A percentile compares a stretch with the other conserved stretches of the same genome.
Evolutionary conservation across 805 yeast genomes (phyloP).

Genomic region (Cyberlindnera bimundalis): DNA sequence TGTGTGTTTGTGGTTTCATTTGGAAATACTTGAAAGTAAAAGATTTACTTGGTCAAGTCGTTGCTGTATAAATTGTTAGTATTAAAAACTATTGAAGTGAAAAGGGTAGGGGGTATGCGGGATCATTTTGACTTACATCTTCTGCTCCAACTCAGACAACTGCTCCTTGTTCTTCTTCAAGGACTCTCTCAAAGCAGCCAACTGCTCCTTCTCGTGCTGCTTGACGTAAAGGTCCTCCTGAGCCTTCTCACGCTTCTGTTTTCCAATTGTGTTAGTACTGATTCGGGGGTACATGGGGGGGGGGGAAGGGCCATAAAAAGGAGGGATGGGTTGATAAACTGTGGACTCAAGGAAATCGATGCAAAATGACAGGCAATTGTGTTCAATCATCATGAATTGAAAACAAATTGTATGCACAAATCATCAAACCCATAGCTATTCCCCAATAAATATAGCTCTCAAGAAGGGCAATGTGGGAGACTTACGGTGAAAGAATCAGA

Average conservation of each 20-base stretch:
- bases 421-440: too few relatives aligned
- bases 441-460: too few relatives aligned
- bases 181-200: conserved; percentile 70
- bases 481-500: conserved; percentile 59
- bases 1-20: not conserved
- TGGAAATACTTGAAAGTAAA: not conserved
- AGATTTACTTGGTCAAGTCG: conserved; percentile 13
- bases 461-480: too few relatives aligned
- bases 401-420: too few relatives aligned
- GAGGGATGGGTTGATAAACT: too few relatives aligned
- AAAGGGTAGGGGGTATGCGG: too few relatives aligned
- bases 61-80: conserved; percentile 5
- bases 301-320: too few relatives aligned
- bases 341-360: too few relatives aligned
- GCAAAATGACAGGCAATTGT: too few relatives aligned
- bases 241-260: conserved; percentile 84
- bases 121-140: conserved; percentile 32
- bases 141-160: conserved; percentile 47
- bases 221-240: conserved; percentile 82
- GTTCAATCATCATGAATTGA: too few relatives aligned
- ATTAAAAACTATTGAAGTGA: too few relatives aligned
- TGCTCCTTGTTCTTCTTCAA: conserved; percentile 72
- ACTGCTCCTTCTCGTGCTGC: conserved; percentile 87
- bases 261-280: not conserved
- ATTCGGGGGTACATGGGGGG: conserved; percentile 5